phyloP scores from a whole-genome alignment of 1,284 basidiomycete genomes.

The Cutaneotrichosporon cavernicola region DNA sequence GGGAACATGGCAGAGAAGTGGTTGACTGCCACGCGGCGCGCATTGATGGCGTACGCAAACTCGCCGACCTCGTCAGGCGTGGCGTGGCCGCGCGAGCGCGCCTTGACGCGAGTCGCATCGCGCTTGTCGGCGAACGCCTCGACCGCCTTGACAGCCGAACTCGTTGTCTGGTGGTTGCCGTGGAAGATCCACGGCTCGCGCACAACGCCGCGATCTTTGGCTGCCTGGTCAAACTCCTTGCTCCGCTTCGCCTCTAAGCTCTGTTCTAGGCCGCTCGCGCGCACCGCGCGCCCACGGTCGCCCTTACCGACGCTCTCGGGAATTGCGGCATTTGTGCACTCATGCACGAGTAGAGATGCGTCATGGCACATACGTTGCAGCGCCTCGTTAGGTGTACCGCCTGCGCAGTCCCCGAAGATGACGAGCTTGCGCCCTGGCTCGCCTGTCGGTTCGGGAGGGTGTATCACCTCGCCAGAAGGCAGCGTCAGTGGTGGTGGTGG shows the following conservation, averaged over 20 bases:
- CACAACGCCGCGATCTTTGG: conserved; percentile 21
- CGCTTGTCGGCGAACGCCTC: conserved; percentile 46
- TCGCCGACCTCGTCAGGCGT: conserved; percentile 76
- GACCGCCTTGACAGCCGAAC: conserved; percentile 55
- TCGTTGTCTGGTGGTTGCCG: conserved; percentile 17
- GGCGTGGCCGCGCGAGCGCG: conserved; percentile 71
- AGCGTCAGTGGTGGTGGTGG: conserved; percentile 64
- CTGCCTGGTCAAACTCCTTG: conserved; percentile 28
- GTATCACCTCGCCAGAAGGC: conserved; percentile 71
- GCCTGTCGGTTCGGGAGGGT: conserved; percentile 61
- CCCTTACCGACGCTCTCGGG: conserved; percentile 55
- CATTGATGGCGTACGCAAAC: conserved; percentile 68
- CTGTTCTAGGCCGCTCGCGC: conserved; percentile 42
- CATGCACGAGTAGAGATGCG: conserved; percentile 60
- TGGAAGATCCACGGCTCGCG: conserved; percentile 23
- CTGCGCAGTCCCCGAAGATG: conserved; percentile 49
- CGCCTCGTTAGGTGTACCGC: conserved; percentile 43
- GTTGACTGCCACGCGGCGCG: conserved; percentile 71
- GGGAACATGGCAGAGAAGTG: conserved; percentile 70
- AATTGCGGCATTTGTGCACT: conserved; percentile 79
- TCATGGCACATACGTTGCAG: conserved; percentile 42
- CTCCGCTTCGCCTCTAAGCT: conserved; percentile 45
- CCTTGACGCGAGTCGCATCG: conserved; percentile 61
- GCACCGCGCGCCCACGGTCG: conserved; percentile 40
- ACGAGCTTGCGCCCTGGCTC: conserved; percentile 56